Conservation (phyloP, 768 basidiomycete species). For the Macrolepiota fuliginosa region DNA sequence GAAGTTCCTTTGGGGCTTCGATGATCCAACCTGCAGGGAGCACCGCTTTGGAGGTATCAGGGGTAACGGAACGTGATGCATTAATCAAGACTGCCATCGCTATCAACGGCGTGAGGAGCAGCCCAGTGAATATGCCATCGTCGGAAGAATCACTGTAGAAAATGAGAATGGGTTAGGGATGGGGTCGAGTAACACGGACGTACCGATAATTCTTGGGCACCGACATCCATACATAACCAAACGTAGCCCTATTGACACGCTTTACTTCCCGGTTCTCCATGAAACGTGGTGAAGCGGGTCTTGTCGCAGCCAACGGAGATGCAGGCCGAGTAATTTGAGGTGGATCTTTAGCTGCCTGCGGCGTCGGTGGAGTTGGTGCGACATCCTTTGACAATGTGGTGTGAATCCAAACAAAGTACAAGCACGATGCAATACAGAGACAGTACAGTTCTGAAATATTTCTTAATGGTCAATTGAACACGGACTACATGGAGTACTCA, state of each 20-base stretch:
- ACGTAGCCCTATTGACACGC: slow-evolving; percentile 37
- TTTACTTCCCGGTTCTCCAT: slow-evolving; percentile 46
- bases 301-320: slow-evolving; percentile 15
- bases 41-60: slow-evolving; percentile 25
- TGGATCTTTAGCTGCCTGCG: slow-evolving; percentile 14
- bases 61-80: slow-evolving; percentile 35
- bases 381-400: slow-evolving; percentile 37
- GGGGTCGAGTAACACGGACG: slow-evolving; percentile 13
- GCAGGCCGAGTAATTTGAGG: slow-evolving; percentile 17
- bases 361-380: slow-evolving; percentile 14
- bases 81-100: slow-evolving; percentile 65
- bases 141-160: slow-evolving; percentile 67
- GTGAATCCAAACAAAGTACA: slow-evolving; percentile 66
- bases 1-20: slow-evolving; percentile 63
- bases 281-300: slow-evolving; percentile 39
- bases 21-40: slow-evolving; percentile 74
- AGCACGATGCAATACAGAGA: slow-evolving; percentile 49
- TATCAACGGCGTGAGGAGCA: slow-evolving; percentile 83
- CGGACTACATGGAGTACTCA: slow-evolving; percentile 22
- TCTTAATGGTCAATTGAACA: slow-evolving; percentile 8
- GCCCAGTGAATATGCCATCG: slow-evolving; percentile 82
- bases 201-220: slow-evolving; percentile 86
- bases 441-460: slow-evolving; percentile 50
- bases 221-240: slow-evolving; percentile 86
- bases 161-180: slow-evolving; percentile 10